A percentile compares a stretch with the other conserved stretches of the same genome.
These are phyloP conservation scores for Amaranthus tricolor DNA, from an alignment of 179 eudicot genomes.

Conservation along the genomic window DNA sequence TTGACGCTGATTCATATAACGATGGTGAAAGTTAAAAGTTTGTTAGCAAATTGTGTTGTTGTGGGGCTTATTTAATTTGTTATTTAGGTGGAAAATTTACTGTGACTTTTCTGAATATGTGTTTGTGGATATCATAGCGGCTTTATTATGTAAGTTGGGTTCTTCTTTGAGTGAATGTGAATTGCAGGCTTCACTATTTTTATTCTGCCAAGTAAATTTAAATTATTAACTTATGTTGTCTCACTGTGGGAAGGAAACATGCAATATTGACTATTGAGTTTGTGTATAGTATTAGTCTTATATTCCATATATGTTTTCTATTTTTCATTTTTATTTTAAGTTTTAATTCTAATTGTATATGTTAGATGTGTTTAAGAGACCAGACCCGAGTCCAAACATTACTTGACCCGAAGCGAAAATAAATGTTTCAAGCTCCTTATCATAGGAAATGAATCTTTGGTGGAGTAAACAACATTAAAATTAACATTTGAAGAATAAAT, in stretches of 20 bases:
- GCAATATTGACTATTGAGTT: conserved; percentile 18
- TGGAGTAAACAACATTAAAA: no score
- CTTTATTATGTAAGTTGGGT: conserved; percentile 28
- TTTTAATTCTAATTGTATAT: background rate
- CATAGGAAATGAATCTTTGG: no score
- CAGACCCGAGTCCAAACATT: background rate
- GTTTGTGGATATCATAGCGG: conserved; percentile 23
- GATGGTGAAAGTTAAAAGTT: conserved; percentile 9
- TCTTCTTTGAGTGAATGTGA: conserved; percentile 32
- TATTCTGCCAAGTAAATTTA: conserved; percentile 24
- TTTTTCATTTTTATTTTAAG: background rate
- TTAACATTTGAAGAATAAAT: no score
- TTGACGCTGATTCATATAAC: conserved; percentile 4
- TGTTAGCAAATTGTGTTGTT: conserved; percentile 7
- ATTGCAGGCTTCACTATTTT: conserved; percentile 35
- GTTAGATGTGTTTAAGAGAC: background rate
- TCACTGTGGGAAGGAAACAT: conserved; percentile 12
- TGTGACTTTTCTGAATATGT: conserved; percentile 16
- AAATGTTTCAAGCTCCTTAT: no score
- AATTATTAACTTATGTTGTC: conserved; percentile 18
- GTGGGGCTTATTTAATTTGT: conserved; percentile 21
- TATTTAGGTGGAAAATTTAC: conserved; percentile 10
- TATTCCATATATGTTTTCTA: background rate
- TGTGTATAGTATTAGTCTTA: conserved; percentile 26
- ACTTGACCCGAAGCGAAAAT: no score